Conservation (phyloP, 2,329 filamentous ascomycete genomes). For the Tolypocladium ophioglossoides region DNA sequence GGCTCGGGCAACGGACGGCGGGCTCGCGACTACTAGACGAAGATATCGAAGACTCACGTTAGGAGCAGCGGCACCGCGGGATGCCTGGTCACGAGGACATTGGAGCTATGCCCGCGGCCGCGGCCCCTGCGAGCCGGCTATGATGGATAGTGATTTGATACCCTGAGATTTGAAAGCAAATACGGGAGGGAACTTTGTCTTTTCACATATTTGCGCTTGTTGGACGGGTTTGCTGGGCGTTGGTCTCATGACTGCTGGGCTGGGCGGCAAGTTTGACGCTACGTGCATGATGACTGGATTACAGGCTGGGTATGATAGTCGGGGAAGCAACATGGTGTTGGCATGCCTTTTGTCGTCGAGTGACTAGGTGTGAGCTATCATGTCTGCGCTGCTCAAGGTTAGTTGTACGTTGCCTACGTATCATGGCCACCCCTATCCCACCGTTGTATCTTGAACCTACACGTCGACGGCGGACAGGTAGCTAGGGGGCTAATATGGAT, state of each 20-base stretch:
- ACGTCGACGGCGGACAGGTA: no score
- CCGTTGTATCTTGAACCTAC: no score
- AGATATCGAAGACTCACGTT: constrained; percentile 7
- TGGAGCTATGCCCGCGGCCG: neutral
- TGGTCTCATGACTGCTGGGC: neutral
- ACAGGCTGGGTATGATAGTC: neutral
- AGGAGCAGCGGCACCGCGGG: neutral
- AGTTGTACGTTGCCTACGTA: no score
- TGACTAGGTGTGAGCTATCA: no score
- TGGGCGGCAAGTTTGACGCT: neutral
- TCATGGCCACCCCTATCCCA: no score
- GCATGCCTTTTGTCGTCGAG: neutral
- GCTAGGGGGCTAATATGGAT: no score
- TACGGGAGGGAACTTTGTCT: neutral
- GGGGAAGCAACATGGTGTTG: neutral
- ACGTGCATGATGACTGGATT: neutral
- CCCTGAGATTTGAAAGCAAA: neutral
- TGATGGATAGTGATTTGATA: neutral
- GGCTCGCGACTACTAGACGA: constrained; percentile 4
- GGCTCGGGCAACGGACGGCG: neutral
- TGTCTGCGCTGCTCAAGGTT: no score
- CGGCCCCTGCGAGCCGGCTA: neutral
- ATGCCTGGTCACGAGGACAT: neutral
- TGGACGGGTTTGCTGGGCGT: neutral
- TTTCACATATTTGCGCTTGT: neutral